A percentile compares a stretch with the other conserved stretches of the same genome.
These are phyloP conservation scores for Globisporangium solare DNA, from an alignment of 352 stramenopile species.

Conservation along the genomic window DNA sequence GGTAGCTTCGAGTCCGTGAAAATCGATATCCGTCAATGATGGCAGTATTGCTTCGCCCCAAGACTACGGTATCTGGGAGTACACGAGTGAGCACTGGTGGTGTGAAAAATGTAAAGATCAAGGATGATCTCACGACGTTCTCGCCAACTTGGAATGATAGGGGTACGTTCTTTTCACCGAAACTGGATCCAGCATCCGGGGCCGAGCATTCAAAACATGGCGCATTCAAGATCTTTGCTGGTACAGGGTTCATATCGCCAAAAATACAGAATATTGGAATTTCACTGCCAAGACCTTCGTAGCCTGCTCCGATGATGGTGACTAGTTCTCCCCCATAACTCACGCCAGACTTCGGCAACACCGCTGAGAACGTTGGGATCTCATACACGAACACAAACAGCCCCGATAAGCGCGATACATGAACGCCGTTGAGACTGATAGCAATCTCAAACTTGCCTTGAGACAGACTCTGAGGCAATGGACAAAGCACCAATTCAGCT, in stretches of 20 bases:
- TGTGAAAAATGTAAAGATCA: neutral
- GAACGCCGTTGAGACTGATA: slow-evolving; percentile 30
- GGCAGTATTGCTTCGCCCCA: neutral
- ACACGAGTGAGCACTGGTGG: slow-evolving; percentile 2
- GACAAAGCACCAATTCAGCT: slow-evolving; percentile 15
- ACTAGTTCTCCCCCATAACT: slow-evolving; percentile 7
- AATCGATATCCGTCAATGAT: slow-evolving; percentile 1
- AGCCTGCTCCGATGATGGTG: slow-evolving; percentile 19
- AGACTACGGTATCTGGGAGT: neutral
- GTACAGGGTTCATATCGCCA: slow-evolving; percentile 2
- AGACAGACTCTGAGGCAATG: slow-evolving; percentile 8
- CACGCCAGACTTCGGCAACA: neutral
- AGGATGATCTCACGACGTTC: neutral
- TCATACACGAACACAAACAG: slow-evolving; percentile 18
- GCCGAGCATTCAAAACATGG: neutral
- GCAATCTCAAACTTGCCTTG: slow-evolving; percentile 17
- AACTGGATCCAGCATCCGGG: neutral
- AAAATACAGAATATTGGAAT: slow-evolving; percentile 6
- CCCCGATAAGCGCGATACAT: slow-evolving; percentile 16
- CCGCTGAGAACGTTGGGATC: slow-evolving; percentile 17
- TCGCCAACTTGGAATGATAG: slow-evolving; percentile 5
- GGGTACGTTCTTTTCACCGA: neutral
- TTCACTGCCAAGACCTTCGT: slow-evolving; percentile 1
- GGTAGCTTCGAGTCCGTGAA: neutral
- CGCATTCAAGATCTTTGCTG: slow-evolving; percentile 2